phyloP scores from a whole-genome alignment of 257 asterid genomes.

The Solanum etuberosum region DNA sequence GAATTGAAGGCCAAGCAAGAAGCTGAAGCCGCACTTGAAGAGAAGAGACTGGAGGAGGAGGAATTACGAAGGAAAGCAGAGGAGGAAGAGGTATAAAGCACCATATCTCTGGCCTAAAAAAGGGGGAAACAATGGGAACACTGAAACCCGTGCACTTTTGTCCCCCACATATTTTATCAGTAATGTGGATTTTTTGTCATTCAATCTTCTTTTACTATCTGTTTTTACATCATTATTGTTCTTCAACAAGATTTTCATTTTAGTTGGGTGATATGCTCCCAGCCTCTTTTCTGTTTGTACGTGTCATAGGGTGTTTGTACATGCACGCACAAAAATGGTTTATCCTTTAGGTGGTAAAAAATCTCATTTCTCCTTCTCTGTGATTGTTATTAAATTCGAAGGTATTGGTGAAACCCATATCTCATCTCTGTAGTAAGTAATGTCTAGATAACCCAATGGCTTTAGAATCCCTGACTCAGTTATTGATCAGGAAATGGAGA shows the following conservation, averaged over 20 bases:
- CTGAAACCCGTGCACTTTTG: background rate
- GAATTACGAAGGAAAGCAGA: slow-evolving; percentile 44
- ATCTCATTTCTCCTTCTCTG: background rate
- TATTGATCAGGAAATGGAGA: slow-evolving; percentile 58
- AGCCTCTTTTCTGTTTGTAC: background rate
- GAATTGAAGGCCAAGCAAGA: slow-evolving; percentile 93
- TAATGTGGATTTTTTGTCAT: background rate
- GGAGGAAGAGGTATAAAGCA: slow-evolving; percentile 52
- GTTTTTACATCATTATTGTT: background rate
- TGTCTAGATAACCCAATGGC: background rate
- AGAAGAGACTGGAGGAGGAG: slow-evolving; percentile 73
- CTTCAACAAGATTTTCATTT: background rate
- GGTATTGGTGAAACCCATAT: background rate
- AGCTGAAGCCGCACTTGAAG: slow-evolving; percentile 83
- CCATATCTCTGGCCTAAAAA: background rate
- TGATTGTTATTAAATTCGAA: background rate
- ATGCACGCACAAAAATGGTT: background rate
- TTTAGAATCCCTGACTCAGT: background rate
- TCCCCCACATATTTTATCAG: background rate
- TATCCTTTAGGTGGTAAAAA: background rate
- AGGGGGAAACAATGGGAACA: background rate
- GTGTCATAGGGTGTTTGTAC: background rate
- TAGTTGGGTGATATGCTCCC: background rate
- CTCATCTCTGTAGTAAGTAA: background rate
- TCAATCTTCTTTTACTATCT: background rate